phyloP scores from a whole-genome alignment of 1,284 basidiomycete species.

The Cryptococcus jaspeensis region DNA sequence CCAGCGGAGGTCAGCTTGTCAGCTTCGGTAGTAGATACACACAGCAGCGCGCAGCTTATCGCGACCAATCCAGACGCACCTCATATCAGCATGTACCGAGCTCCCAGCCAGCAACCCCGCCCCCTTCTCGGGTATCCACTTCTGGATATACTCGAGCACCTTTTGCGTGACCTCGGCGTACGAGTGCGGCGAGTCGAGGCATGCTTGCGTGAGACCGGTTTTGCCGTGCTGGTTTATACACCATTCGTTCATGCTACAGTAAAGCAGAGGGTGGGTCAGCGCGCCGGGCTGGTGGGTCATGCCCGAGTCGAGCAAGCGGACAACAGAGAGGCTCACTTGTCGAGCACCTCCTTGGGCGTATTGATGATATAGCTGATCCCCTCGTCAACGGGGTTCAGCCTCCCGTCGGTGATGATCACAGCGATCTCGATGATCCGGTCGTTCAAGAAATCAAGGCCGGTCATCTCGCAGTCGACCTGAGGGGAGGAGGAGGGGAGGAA shows the following conservation, averaged over 20 bases:
- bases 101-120: constrained; percentile 54
- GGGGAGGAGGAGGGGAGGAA: neutral
- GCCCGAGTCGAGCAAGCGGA: neutral
- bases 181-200: constrained; percentile 43
- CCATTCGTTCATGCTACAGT: constrained; percentile 51
- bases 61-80: constrained; percentile 24
- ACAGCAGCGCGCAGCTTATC: too few species aligned
- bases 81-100: constrained; percentile 55
- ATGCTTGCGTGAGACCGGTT: constrained; percentile 49
- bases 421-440: constrained; percentile 57
- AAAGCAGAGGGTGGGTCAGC: neutral
- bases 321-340: constrained; percentile 31
- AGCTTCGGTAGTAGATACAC: neutral
- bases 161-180: constrained; percentile 49
- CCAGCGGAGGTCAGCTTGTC: neutral
- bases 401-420: constrained; percentile 56
- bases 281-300: neutral
- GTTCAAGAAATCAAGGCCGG: constrained; percentile 50
- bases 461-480: constrained; percentile 56
- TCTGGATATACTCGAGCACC: constrained; percentile 53
- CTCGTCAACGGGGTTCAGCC: constrained; percentile 55
- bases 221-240: constrained; percentile 49
- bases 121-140: constrained; percentile 52
- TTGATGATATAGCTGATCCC: constrained; percentile 56
- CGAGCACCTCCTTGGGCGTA: constrained; percentile 54